phyloP scores from a whole-genome alignment of 148 eudicot genomes.

The Cornus florida region DNA sequence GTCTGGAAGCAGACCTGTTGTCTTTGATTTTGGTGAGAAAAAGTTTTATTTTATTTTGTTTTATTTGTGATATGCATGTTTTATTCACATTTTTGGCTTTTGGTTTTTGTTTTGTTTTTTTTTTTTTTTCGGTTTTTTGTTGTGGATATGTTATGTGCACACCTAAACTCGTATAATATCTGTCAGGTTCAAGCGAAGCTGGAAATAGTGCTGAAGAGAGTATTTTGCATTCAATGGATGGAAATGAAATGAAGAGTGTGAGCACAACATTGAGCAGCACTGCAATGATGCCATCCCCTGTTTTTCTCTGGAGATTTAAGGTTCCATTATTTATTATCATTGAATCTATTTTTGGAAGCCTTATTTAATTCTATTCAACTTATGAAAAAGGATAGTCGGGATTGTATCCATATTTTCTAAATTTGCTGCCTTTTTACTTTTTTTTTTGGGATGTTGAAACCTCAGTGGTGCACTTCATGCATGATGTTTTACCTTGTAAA shows the following conservation, averaged over 20 bases:
- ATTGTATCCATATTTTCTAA: not conserved
- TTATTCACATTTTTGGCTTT: not conserved
- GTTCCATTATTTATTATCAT: constrained; percentile 27
- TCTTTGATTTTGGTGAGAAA: constrained; percentile 63
- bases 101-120: not conserved
- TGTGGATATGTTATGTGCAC: not conserved
- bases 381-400: not conserved
- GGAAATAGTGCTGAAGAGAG: constrained; percentile 53
- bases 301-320: constrained; percentile 94
- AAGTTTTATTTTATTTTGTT: constrained; percentile 15
- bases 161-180: constrained; percentile 16
- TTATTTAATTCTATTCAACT: not conserved
- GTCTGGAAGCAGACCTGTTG: constrained; percentile 80
- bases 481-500: too few relatives aligned
- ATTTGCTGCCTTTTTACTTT: too few relatives aligned
- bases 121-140: not conserved
- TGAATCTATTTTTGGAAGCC: not conserved
- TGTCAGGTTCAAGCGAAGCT: constrained; percentile 35
- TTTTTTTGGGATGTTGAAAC: too few relatives aligned
- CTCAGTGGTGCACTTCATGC: too few relatives aligned
- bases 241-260: constrained; percentile 81
- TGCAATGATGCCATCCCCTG: constrained; percentile 81
- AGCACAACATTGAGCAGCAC: constrained; percentile 54
- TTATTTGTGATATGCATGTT: not conserved
- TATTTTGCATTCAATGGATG: constrained; percentile 39